These are phyloP conservation scores for Strigomonas culicis DNA, from an alignment of 208 protist genomes.

Conservation along the genomic window DNA sequence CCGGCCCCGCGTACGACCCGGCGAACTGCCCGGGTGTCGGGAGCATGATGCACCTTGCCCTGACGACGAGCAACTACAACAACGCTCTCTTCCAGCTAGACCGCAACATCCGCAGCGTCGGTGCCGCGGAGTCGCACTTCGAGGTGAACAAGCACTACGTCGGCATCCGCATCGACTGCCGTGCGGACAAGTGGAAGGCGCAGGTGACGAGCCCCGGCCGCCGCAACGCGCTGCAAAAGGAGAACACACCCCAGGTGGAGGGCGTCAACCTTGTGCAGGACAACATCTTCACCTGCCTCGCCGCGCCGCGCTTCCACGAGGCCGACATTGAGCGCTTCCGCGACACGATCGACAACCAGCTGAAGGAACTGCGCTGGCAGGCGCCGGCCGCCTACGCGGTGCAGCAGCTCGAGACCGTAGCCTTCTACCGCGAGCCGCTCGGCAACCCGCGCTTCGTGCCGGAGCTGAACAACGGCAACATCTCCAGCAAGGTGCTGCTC, in stretches of 20 bases:
- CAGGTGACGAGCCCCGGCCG: slow-evolving; percentile 9
- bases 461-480: slow-evolving; percentile 59
- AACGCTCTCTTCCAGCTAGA: slow-evolving; percentile 84
- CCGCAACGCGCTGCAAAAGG: slow-evolving; percentile 15
- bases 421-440: slow-evolving; percentile 89
- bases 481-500: slow-evolving; percentile 61
- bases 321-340: slow-evolving; percentile 82
- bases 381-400: slow-evolving; percentile 63
- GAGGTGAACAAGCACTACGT: slow-evolving; percentile 76
- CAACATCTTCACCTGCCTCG: slow-evolving; percentile 66
- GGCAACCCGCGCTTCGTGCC: slow-evolving; percentile 70
- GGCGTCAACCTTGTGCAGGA: slow-evolving; percentile 75
- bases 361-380: slow-evolving; percentile 78
- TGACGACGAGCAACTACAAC: slow-evolving; percentile 86
- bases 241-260: slow-evolving; percentile 81
- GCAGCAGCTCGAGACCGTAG: slow-evolving; percentile 73
- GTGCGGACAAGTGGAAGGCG: slow-evolving; percentile 64
- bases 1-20: slow-evolving; percentile 80
- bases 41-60: slow-evolving; percentile 80
- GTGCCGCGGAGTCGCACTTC: slow-evolving; percentile 66
- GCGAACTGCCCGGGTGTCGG: slow-evolving; percentile 66
- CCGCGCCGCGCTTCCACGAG: slow-evolving; percentile 77
- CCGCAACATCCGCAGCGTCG: slow-evolving; percentile 66
- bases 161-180: slow-evolving; percentile 61
- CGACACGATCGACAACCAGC: slow-evolving; percentile 86